Percentiles rank a stretch among this genome's conserved stretches.
Evolutionary conservation across 108 stramenopile species (phyloP).

Genomic region (Schizochytrium sp.): DNA sequence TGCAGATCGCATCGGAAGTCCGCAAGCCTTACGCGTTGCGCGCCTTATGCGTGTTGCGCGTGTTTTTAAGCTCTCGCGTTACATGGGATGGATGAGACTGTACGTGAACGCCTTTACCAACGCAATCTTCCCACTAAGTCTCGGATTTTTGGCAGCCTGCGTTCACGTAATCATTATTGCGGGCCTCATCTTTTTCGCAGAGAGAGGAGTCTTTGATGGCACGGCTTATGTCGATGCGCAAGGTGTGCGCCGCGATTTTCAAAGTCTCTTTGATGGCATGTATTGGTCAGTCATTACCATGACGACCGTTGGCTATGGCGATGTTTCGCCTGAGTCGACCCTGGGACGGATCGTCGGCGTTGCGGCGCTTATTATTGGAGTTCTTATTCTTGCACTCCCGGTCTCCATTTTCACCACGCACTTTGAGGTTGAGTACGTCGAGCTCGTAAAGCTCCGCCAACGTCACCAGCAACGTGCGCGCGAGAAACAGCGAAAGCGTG

Average conservation of each 20-base stretch:
- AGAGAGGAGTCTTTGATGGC: slow-evolving; percentile 13
- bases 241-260: not conserved
- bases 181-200: slow-evolving; percentile 26
- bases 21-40: slow-evolving; percentile 19
- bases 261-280: not conserved
- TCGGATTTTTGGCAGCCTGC: not conserved
- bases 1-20: not conserved
- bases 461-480: not conserved
- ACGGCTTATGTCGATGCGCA: not conserved
- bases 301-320: slow-evolving; percentile 31
- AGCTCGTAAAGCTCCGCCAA: not conserved
- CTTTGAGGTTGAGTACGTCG: slow-evolving; percentile 22
- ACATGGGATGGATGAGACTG: not conserved
- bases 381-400: slow-evolving; percentile 22
- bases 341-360: slow-evolving; percentile 8
- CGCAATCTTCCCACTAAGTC: not conserved
- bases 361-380: not conserved
- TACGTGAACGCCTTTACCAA: not conserved
- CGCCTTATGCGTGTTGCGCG: slow-evolving; percentile 26
- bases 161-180: slow-evolving; percentile 25
- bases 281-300: slow-evolving; percentile 31
- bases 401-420: slow-evolving; percentile 24
- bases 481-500: not conserved
- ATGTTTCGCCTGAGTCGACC: not conserved
- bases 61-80: slow-evolving; percentile 23